These are phyloP conservation scores for Penicillium vulpinum DNA, from an alignment of 2,329 filamentous ascomycete genomes.

Conservation along the genomic window DNA sequence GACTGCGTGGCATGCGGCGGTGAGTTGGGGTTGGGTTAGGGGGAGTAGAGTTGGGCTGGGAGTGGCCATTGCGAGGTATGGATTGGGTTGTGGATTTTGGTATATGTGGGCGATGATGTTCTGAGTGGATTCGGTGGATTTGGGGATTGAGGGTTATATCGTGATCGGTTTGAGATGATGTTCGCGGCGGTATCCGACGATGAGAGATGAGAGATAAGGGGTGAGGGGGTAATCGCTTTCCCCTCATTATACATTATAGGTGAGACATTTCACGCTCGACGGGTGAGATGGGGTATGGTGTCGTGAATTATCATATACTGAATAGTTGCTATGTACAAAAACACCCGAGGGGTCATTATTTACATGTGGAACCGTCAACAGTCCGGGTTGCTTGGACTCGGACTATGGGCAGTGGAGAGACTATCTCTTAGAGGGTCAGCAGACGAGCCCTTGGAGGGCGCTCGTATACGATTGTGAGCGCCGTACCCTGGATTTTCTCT, in stretches of 20 bases:
- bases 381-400: slow-evolving; percentile 7
- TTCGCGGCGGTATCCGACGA: slow-evolving; percentile 20
- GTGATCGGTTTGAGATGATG: neutral
- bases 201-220: slow-evolving; percentile 2
- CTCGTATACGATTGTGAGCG: neutral
- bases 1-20: slow-evolving; percentile 41
- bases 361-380: slow-evolving; percentile 11
- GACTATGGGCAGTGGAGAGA: slow-evolving; percentile 4
- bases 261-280: neutral
- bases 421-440: slow-evolving; percentile 10
- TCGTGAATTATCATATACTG: slow-evolving; percentile 9
- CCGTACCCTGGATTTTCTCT: slow-evolving; percentile 4
- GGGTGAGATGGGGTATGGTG: neutral
- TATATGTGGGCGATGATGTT: neutral
- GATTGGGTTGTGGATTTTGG: neutral
- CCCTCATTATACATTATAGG: slow-evolving; percentile 10
- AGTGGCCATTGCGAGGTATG: neutral
- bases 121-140: neutral
- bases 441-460: slow-evolving; percentile 15
- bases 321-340: slow-evolving; percentile 8
- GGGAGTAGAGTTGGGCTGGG: slow-evolving; percentile 10
- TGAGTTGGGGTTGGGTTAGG: slow-evolving; percentile 43
- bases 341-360: slow-evolving; percentile 1
- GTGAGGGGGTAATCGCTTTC: slow-evolving; percentile 6
- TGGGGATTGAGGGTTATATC: neutral